Base-by-base conservation (phyloP, 345 rosid species). In the Dovyalis caffra region DNA sequence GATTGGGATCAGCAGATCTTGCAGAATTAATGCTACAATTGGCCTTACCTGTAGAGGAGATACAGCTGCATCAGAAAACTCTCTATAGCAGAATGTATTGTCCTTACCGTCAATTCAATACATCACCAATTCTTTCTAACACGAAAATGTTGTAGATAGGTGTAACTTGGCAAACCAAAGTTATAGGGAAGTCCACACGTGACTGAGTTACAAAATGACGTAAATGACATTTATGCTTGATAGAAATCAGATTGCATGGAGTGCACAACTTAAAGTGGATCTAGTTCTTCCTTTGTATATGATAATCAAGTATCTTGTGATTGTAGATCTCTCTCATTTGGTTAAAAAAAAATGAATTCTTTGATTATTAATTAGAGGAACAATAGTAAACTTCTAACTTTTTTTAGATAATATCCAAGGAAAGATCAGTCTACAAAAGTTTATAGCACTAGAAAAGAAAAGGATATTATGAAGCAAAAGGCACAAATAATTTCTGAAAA, bases 41-140 rank as follows among this genome's bases (percentile, higher is more conserved):
- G 72, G 51, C 74, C 70, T 78, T 90, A 38, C 80, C 98, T 91
- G 81, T 65, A 32, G 72, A 85, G 61, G 40, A 70, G 26, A 47
- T 73, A 63, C 1, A 5, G 66, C 25, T 45, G 63, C 49, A n/a
- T 32, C 5, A 69, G 26, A 34, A 37, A 2, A 35, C 0, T 29
- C 49, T 33, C 43, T 38, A 64, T 21, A 62, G 29, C 31, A 69
- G 53, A 37, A 68, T 34, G 40, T 74, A n/a, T 8, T 53, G 43
- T 66, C 23, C 43, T 64, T 56, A 1, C 66, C 63, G 57, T 4
- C 35, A 68, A 66, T 20, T 56, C 49, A 37, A 37, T 23, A 40
- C 31, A 65, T 66, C 3, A 64, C n/a, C 2, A 10, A 63, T 74
- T 51, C 56, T 49, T 25, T 12, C 20, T 49, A 33, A 34, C 14